phyloP scores from a whole-genome alignment of 1,284 basidiomycete species.

The Ustilago tritici region DNA sequence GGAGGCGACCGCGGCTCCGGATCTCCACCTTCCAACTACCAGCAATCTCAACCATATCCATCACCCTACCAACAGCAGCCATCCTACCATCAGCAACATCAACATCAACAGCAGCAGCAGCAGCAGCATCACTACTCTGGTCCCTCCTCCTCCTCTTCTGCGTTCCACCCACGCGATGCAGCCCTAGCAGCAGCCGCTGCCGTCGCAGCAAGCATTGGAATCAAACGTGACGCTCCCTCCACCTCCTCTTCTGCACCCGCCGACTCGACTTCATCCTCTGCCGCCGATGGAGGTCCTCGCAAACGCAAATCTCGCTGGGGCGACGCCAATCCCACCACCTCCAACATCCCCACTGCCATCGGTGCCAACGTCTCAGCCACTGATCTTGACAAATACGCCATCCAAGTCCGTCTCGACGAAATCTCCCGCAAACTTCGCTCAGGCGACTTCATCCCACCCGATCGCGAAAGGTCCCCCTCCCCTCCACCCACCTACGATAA shows the following conservation, averaged over 20 bases:
- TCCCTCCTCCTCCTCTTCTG: conserved; percentile 24
- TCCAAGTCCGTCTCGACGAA: conserved; percentile 82
- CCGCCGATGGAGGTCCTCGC: conserved; percentile 52
- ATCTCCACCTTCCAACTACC: conserved; percentile 17
- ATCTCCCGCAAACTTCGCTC: conserved; percentile 92
- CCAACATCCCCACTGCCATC: conserved; percentile 63
- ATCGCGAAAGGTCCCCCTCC: conserved; percentile 91
- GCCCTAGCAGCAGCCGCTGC: conserved; percentile 43
- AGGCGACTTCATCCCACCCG: conserved; percentile 95
- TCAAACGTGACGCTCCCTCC: conserved; percentile 38
- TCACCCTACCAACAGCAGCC: conserved; percentile 23
- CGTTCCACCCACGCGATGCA: conserved; percentile 31
- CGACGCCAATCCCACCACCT: conserved; percentile 54
- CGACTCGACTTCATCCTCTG: conserved; percentile 11
- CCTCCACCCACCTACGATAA: conserved; percentile 97
- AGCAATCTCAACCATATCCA: conserved; percentile 14
- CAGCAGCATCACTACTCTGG: conserved; percentile 11
- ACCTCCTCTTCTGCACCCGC: conserved; percentile 4
- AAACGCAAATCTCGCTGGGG: conserved; percentile 69
- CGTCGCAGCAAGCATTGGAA: conserved; percentile 47
- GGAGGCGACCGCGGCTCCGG: conserved; percentile 8
- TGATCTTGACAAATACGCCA: conserved; percentile 68
- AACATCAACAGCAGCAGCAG: not conserved
- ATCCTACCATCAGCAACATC: not conserved
- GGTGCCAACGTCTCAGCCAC: conserved; percentile 57